Base-by-base conservation (phyloP, 2,329 filamentous ascomycete species). In the Diplodia intermedia region DNA sequence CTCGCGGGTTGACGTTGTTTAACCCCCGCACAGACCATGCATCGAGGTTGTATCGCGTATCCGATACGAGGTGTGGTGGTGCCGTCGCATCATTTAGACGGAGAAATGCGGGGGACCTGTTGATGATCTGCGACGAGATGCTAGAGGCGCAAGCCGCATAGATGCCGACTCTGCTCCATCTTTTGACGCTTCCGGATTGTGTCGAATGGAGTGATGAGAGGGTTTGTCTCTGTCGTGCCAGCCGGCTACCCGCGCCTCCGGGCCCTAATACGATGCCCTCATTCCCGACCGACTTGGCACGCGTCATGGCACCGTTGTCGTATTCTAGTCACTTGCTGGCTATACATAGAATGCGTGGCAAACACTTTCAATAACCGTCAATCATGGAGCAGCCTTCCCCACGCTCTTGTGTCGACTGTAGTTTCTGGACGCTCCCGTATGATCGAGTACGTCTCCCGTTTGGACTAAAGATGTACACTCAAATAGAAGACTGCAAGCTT, bases 31-130 rank as follows among this genome's bases (percentile, higher is more conserved):
- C 55, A 36, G 55, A 15, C 20, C 20, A 40, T 29, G 12, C 26
- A 36, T 20, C 36, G 36, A 43, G 18, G 33, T 57, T 26, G 55
- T 57, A 57, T 15, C n/a, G 38, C 55, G 38, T 40, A 38, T 57
- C 36, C 31, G 36, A 60, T 60, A 43, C 55, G 38, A 43, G 55
- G 33, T 60, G 33, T 18, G 38, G 33, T 23, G 54, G 23, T 40
- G 54, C 12, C n/a, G 54, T 57, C 23, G n/a, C 54, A 57, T 60
- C 36, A 33, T 33, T 7, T 1, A 26, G 36, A 43, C 40, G 8
- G 8, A n/a, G 29, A 11, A 56, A 20, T 57, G 55, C 38, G 38
- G 55, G 38, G 55, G 15, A 18, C 23, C 31, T 18, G 15, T 7
- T 18, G 52, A 11, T n/a, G 6, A n/a, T 4, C 18, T 29, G 4